Percentiles rank a stretch among this genome's conserved stretches.
Conservation (phyloP, 2,329 filamentous ascomycete genomes). For the Colletotrichum sp. region DNA sequence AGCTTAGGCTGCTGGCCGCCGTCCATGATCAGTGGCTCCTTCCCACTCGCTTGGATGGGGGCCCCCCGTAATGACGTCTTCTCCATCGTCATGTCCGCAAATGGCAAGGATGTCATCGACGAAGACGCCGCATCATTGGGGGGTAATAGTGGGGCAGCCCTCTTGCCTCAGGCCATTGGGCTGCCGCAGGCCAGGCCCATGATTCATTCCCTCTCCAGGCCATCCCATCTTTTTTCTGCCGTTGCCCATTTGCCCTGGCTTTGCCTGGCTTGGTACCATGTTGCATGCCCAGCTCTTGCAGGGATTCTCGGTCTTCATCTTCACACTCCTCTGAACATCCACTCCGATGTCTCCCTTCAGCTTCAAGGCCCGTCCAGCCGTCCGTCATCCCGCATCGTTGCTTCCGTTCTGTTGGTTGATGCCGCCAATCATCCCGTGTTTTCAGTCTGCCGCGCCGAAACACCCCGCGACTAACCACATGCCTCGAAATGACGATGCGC, state of each 20-base stretch:
- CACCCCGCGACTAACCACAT: slow-evolving; percentile 1
- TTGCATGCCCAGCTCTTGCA: background rate
- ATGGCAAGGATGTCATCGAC: background rate
- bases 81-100: slow-evolving; percentile 8
- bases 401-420: background rate
- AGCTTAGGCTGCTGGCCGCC: background rate
- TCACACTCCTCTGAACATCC: background rate
- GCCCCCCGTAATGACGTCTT: slow-evolving; percentile 15
- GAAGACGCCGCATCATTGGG: background rate
- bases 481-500: slow-evolving; percentile 12
- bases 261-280: background rate
- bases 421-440: background rate
- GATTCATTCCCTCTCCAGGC: background rate
- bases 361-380: background rate
- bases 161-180: slow-evolving; percentile 3
- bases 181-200: background rate
- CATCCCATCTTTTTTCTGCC: background rate
- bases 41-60: slow-evolving; percentile 15
- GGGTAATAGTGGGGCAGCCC: background rate
- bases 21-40: background rate
- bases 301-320: background rate
- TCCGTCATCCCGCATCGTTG: background rate
- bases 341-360: background rate
- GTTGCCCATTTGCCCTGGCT: background rate
- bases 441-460: background rate